Base-by-base conservation (phyloP, 2,329 filamentous ascomycete genomes). In the Raffaelea albimanens region DNA sequence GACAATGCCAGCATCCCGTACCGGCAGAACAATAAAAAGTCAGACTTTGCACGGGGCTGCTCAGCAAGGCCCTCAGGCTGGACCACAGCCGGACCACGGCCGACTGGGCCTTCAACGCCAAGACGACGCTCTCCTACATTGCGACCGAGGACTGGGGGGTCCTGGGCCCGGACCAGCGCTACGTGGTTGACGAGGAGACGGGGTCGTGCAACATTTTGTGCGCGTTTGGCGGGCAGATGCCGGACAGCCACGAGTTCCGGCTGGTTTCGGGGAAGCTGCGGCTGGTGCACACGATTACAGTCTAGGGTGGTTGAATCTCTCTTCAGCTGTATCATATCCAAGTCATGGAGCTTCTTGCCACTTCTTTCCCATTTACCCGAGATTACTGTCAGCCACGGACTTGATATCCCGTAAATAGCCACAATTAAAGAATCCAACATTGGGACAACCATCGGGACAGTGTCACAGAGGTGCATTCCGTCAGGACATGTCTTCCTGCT, bases 231-330 rank as follows among this genome's bases (percentile, higher is more conserved):
- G 48, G 48, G 25, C 52, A 51, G 36, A 43, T 60, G 10, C 60
- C 61, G 5, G 61, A 63, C 48, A 62, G 60, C 48, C 61, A 63
- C 47, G 60, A 62, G 47, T 62, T 63, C 55, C 52, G 61, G 13
- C 51, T 62, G 7, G 58, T 61, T 49, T 56, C 55, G 18, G 61
- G 61, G 8, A 57, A 57, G 56, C 44, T 63, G 22, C 59, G 59
- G 16, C 61, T 52, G 33, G 60, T 63, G 4, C 61, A 63, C 47
- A 63, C 59, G 4, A 47, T 63, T 38, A 61, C 57, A 11, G 59
- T 62, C 7, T 44, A 34, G 25, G 25, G n/a, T n/a, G n/a, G n/a
- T n/a, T n/a, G n/a, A n/a, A n/a, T n/a, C n/a, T n/a, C n/a, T n/a
- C n/a, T n/a, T n/a, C n/a, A n/a, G n/a, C n/a, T n/a, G n/a, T n/a